Evolutionary conservation across 345 rosid species (phyloP), one percentile per base, ranked within the genome.

Genomic region (Eucalyptus coolabah): DNA sequence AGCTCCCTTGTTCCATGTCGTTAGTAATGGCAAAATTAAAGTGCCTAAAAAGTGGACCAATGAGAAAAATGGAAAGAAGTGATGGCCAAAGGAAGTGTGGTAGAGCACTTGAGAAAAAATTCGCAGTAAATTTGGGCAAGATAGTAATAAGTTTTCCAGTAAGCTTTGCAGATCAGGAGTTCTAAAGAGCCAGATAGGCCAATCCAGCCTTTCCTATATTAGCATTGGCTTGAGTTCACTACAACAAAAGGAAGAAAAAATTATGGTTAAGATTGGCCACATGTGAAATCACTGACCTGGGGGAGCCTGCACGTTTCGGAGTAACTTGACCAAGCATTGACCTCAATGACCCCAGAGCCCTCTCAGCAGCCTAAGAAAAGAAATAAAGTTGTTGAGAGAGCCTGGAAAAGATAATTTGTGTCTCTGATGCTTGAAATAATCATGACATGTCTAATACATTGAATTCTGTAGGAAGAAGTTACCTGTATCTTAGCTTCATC

Each of bases 401-500:
- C 30, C 86, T 37, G 30, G 44, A 82, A 60, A 91, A 89, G 88
- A 63, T 47, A 81, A 44, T 50, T 9, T 45, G 88, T 59, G 26
- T 11, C 85, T 77, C 85, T 21, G 30, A 37, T 40, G 47, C 85
- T 77, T 77, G 30, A 77, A 40, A 77, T 77, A 77, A 77, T 77
- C 77, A 77, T 40, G 77, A 8, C 40, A 65, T 21, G 47, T 37
- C 32, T 34, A 54, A 54, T 86, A 34, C 42, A 30, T 40, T 28
- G 60, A 54, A 63, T 51, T 40, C 40, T n/a, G 24, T 30, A 34
- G 24, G 44, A 72, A 54, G 82, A 34, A 18, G 12, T 88, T 95
- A 96, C 99, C 97, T 94, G 98, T 95, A 92, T 93, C 94, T 93
- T 95, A 90, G 99, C 99, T 91, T 98, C 98, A 87, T 97, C 99